phyloP scores from a whole-genome alignment of 495 filamentous ascomycete species.

The Penicillium tannophilum region DNA sequence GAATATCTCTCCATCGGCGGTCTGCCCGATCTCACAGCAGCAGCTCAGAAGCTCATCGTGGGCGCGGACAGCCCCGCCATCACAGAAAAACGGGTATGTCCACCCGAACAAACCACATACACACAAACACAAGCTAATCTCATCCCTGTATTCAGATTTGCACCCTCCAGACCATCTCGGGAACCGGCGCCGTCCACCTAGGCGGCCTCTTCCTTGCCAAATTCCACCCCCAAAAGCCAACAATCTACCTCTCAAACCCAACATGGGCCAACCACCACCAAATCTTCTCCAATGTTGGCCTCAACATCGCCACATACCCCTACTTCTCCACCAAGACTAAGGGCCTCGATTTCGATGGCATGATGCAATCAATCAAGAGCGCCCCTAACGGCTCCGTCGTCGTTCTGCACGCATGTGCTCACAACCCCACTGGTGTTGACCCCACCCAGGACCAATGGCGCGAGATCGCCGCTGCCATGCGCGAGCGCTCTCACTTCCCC shows the following conservation, averaged over 20 bases:
- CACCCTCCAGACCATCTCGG: slow-evolving; percentile 61
- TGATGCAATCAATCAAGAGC: slow-evolving; percentile 65
- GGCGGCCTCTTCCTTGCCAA: slow-evolving; percentile 58
- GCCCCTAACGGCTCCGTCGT: slow-evolving; percentile 82
- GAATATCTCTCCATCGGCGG: slow-evolving; percentile 98
- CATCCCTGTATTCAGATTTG: slow-evolving; percentile 36
- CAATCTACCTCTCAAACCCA: slow-evolving; percentile 86
- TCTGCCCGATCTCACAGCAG: slow-evolving; percentile 77
- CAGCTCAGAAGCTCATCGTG: slow-evolving; percentile 87
- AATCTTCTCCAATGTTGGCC: slow-evolving; percentile 90
- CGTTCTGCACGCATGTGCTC: slow-evolving; percentile 93
- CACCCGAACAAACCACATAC: neutral
- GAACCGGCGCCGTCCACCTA: slow-evolving; percentile 61
- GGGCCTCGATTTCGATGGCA: slow-evolving; percentile 88
- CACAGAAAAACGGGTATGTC: slow-evolving; percentile 73
- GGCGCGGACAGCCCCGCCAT: slow-evolving; percentile 79
- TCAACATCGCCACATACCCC: slow-evolving; percentile 80
- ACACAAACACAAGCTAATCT: neutral
- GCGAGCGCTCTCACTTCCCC: slow-evolving; percentile 81
- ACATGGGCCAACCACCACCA: slow-evolving; percentile 99
- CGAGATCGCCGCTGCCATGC: slow-evolving; percentile 76
- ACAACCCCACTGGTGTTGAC: slow-evolving; percentile 98
- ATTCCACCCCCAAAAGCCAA: slow-evolving; percentile 59
- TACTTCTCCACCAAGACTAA: slow-evolving; percentile 88
- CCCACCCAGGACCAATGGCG: slow-evolving; percentile 94